Evolutionary conservation across 1,139 yeast genomes (phyloP).

Genomic region (Debaryomyces udenii): DNA sequence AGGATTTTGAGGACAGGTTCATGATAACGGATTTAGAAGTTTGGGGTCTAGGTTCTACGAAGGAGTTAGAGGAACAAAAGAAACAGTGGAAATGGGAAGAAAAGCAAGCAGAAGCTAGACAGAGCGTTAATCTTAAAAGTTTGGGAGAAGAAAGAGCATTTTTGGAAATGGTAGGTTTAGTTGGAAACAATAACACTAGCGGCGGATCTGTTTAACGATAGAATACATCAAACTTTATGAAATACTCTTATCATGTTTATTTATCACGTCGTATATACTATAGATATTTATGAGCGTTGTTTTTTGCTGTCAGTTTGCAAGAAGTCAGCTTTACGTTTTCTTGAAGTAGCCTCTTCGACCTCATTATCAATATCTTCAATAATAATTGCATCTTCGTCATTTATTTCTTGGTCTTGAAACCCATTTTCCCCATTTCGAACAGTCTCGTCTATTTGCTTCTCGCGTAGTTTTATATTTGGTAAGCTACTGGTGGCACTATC

Average conservation of each 20-base stretch:
- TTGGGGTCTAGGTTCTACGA: slow-evolving; percentile 85
- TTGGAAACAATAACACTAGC: slow-evolving; percentile 66
- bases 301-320: slow-evolving; percentile 2
- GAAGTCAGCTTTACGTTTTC: slow-evolving; percentile 22
- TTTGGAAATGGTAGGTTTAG: slow-evolving; percentile 87
- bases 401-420: slow-evolving; percentile 17
- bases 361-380: slow-evolving; percentile 14
- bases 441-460: slow-evolving; percentile 17
- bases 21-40: slow-evolving; percentile 78
- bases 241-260: no score
- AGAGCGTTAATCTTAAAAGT: slow-evolving; percentile 62
- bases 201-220: slow-evolving; percentile 47
- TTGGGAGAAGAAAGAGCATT: slow-evolving; percentile 84
- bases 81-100: slow-evolving; percentile 92
- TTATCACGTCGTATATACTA: no score
- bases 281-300: no score
- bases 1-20: slow-evolving; percentile 71
- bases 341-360: slow-evolving; percentile 22
- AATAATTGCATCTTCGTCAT: slow-evolving; percentile 9
- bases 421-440: slow-evolving; percentile 17
- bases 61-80: slow-evolving; percentile 74
- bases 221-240: no score
- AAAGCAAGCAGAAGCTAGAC: slow-evolving; percentile 78
- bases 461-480: slow-evolving; percentile 31
- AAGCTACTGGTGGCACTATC: slow-evolving; percentile 16